Evolutionary conservation across 345 rosid genomes (phyloP), one percentile per base, ranked within the genome.

Genomic region (Reutealis trisperma): DNA sequence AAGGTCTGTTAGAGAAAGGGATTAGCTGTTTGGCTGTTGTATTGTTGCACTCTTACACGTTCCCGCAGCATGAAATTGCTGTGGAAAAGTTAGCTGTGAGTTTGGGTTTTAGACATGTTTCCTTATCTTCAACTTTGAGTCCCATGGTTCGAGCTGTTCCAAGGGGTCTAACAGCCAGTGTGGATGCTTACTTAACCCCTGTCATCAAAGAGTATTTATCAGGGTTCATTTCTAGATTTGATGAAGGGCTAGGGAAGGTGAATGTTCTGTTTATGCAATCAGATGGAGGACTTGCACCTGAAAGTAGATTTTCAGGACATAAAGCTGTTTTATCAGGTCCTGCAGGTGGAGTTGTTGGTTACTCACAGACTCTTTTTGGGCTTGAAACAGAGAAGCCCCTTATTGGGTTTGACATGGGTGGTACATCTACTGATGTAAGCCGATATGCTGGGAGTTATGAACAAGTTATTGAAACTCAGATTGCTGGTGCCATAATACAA

Each of bases 81-180:
- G 90, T 96, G 73, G 91, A 90, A 82, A 96, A 86, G 84, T 75
- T 96, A 80, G 99, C 99, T 14, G 49, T 78, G 69, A 85, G 82
- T 76, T 63, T 96, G 90, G 99, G 99, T 58, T 96, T 96, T 78
- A 89, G 85, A 75, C 97, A 96, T 81, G 97, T 96, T 25, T 95
- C 99, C 0, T 78, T 91, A 82, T 96, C 99, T 54, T 93, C 99
- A 16, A 91, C 97, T 51, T 83, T 93, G 92, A 93, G 94, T 3
- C 98, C 99, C 0, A 96, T 96, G 98, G 94, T 96, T 70, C 90
- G 99, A 37, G 98, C 94, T 71, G 96, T 96, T 86, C 99, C 99
- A 77, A 94, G 98, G 52, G 99, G 99, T 72, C 79, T 96, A 66
- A 96, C 98, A 4, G 97, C 99, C 22, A 90, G 92, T 71, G 99